Base-by-base conservation (phyloP, 2,329 filamentous ascomycete species). In the Beauveria asiatica region DNA sequence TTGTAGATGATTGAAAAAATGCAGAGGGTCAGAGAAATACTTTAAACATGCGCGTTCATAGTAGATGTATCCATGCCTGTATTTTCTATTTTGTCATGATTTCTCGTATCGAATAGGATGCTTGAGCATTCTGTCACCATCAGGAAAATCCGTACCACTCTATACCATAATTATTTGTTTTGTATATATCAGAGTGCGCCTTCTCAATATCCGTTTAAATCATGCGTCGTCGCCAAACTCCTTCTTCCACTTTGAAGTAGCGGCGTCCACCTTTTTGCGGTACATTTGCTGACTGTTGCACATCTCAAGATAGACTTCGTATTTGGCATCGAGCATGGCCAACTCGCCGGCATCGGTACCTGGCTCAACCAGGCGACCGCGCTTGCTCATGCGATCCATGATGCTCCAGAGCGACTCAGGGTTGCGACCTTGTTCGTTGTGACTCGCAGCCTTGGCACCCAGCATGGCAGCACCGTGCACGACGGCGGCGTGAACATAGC, bases 391-490 rank as follows among this genome's bases (percentile, higher is more conserved):
- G 60, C 92, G 85, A 73, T 96, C 90, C 94, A 99, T 99, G 71
- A 99, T 97, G 66, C 86, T 84, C 94, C 94, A 99, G 63, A 99
- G 78, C 45, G 88, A 84, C 77, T 97, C 92, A 0, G 89, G 92
- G 68, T 87, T 86, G 49, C 90, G 90, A 33, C 69, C 72, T 10
- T 70, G 81, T 44, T 81, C 80, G 68, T 89, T 86, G 37, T 88
- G 88, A 67, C 88, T 94, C 7, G 93, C 94, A n/a, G 94, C 94
- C 76, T 97, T 97, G 61, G 92, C 94, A 44, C 94, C 94, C 25
- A 99, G 81, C 93, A 99, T 99, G 61, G 94, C 94, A 8, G 94
- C 94, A n/a, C 94, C 94, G 70, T 97, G 92, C 27, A 96, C 93
- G 7, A 99, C 94, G 6, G 94, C 94, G 1, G 93, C 93, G 70